phyloP scores from a whole-genome alignment of 768 basidiomycete species.

The Phaffia tasmanica region DNA sequence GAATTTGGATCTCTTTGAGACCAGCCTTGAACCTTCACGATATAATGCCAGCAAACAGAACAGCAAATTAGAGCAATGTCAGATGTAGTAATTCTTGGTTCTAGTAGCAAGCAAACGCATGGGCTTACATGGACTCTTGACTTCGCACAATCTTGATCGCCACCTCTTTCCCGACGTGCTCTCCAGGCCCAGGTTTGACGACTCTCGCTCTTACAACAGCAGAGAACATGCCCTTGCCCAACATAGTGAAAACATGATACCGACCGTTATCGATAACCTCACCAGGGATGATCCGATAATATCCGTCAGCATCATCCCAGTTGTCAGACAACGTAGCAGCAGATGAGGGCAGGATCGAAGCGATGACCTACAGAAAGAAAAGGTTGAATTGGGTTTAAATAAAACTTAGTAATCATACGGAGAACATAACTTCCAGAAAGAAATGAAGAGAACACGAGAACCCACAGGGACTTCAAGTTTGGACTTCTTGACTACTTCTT shows the following conservation, averaged over 20 bases:
- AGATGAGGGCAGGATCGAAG: conserved; percentile 38
- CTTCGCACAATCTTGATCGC: conserved; percentile 94
- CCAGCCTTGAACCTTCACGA: conserved; percentile 78
- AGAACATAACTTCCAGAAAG: not conserved
- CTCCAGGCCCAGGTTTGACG: conserved; percentile 48
- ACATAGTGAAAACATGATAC: conserved; percentile 84
- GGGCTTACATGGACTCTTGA: conserved; percentile 86
- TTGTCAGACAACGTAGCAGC: conserved; percentile 53
- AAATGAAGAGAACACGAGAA: not conserved
- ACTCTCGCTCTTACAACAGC: conserved; percentile 86
- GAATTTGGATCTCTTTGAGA: conserved; percentile 77
- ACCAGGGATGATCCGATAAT: conserved; percentile 85
- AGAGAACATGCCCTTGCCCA: conserved; percentile 99
- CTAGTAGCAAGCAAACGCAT: not conserved
- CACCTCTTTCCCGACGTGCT: conserved; percentile 59
- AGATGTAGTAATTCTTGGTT: not conserved
- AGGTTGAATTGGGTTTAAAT: not conserved
- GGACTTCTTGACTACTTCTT: conserved; percentile 38
- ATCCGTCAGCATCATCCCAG: conserved; percentile 87
- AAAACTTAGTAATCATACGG: not conserved
- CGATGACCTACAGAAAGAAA: not conserved
- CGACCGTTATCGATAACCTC: conserved; percentile 84
- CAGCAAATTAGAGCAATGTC: not conserved
- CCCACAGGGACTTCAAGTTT: conserved; percentile 34
- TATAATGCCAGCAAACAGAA: conserved; percentile 20